Conservation (phyloP, 768 basidiomycete genomes). For the Calvatia gigantea region DNA sequence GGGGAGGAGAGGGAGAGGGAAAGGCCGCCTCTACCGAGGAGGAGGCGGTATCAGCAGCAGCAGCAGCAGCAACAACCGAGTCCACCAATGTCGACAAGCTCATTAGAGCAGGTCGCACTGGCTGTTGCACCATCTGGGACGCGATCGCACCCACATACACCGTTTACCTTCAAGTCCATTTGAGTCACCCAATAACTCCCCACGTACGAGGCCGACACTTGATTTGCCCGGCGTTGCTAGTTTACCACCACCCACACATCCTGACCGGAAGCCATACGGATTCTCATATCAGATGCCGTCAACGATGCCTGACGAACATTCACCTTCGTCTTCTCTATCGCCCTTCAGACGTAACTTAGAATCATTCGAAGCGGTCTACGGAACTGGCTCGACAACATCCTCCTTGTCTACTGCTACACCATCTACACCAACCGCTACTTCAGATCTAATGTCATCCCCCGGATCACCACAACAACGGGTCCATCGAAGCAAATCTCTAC, state of each 20-base stretch:
- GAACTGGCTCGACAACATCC: not conserved
- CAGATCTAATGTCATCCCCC: not conserved
- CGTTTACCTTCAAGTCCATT: constrained; percentile 15
- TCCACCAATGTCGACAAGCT: constrained; percentile 39
- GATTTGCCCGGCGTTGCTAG: constrained; percentile 6
- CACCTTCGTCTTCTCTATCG: not conserved
- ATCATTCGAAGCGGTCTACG: constrained; percentile 23
- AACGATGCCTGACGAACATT: not conserved
- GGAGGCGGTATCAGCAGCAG: constrained; percentile 19
- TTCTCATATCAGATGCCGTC: constrained; percentile 8
- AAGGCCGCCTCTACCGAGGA: constrained; percentile 30
- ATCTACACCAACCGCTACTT: constrained; percentile 13
- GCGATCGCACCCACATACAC: constrained; percentile 4
- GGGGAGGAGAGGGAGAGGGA: not conserved
- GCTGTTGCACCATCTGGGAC: constrained; percentile 21
- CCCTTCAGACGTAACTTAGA: constrained; percentile 9
- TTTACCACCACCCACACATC: constrained; percentile 47
- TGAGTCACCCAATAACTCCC: constrained; percentile 15
- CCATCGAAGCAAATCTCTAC: constrained; percentile 53
- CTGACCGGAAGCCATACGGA: constrained; percentile 39
- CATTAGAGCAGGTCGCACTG: constrained; percentile 44
- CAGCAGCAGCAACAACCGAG: constrained; percentile 28
- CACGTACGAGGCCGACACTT: not conserved
- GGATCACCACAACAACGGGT: constrained; percentile 35
- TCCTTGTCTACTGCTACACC: constrained; percentile 13